These are phyloP conservation scores for Russula dissimulans DNA, from an alignment of 768 basidiomycete species.

Conservation along the genomic window DNA sequence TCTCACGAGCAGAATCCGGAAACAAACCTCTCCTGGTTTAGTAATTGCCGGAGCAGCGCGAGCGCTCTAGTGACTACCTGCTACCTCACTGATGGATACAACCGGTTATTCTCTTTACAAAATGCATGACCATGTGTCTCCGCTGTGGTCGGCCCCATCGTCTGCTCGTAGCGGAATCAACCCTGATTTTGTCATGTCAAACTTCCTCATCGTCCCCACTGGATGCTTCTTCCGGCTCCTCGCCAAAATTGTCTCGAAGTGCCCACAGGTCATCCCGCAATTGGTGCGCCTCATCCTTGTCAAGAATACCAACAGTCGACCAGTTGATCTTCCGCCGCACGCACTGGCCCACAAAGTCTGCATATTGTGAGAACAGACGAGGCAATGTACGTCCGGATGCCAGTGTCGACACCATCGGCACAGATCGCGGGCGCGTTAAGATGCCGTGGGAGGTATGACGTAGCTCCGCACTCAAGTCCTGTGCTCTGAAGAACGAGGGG, in stretches of 20 bases:
- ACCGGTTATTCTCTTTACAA: neutral
- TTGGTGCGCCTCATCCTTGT: conserved; percentile 15
- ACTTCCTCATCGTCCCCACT: neutral
- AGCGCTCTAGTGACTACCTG: neutral
- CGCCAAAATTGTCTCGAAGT: conserved; percentile 14
- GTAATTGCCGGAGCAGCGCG: neutral
- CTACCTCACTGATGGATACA: neutral
- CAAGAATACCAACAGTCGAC: conserved; percentile 7
- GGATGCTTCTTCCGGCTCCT: neutral
- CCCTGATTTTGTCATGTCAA: conserved; percentile 6
- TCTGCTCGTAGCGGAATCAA: too few species aligned
- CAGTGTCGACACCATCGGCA: conserved; percentile 24
- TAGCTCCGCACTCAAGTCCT: conserved; percentile 10
- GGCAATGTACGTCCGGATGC: conserved; percentile 35
- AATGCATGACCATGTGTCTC: too few species aligned
- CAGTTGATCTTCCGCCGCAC: conserved; percentile 19
- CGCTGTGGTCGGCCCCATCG: too few species aligned
- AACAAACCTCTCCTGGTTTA: too few species aligned
- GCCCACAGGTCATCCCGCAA: conserved; percentile 16
- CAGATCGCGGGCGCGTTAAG: neutral
- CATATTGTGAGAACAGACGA: conserved; percentile 41
- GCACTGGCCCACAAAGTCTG: conserved; percentile 39
- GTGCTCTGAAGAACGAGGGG: conserved; percentile 35
- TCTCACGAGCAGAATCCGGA: too few species aligned
- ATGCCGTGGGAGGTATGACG: conserved; percentile 13